phyloP scores from a whole-genome alignment of 2,329 filamentous ascomycete genomes.

The Sarocladium oryzae region DNA sequence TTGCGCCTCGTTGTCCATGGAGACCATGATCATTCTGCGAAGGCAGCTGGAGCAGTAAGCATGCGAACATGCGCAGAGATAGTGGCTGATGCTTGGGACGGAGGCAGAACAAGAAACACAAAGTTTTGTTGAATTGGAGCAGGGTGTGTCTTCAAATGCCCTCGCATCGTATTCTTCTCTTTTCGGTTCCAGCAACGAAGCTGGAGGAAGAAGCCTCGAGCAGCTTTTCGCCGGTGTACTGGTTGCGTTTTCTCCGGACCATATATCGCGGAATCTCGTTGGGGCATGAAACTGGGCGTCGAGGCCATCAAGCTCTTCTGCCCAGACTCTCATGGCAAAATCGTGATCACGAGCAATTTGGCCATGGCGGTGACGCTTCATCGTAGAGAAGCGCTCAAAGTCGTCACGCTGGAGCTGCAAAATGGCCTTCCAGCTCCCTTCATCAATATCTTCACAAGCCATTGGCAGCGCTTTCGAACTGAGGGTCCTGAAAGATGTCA shows the following conservation, averaged over 20 bases:
- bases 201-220: too few relatives aligned
- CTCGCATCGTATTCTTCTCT: neutral
- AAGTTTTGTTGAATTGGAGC: too few relatives aligned
- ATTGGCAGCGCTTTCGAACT: too few relatives aligned
- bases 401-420: neutral
- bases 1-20: conserved; percentile 40
- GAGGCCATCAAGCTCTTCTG: neutral
- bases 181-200: too few relatives aligned
- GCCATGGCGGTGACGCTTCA: neutral
- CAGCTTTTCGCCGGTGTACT: too few relatives aligned
- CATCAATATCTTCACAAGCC: neutral
- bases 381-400: neutral
- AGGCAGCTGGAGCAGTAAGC: conserved; percentile 50
- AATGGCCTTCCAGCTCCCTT: neutral
- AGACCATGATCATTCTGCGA: conserved; percentile 31
- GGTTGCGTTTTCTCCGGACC: neutral
- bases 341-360: neutral
- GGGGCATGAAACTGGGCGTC: neutral
- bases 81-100: too few relatives aligned
- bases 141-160: neutral
- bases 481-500: too few relatives aligned
- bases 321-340: neutral
- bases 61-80: too few relatives aligned
- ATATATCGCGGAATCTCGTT: neutral
- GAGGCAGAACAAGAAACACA: too few relatives aligned